phyloP scores from a whole-genome alignment of 2,329 filamentous ascomycete species.

The Colletotrichum shisoi region DNA sequence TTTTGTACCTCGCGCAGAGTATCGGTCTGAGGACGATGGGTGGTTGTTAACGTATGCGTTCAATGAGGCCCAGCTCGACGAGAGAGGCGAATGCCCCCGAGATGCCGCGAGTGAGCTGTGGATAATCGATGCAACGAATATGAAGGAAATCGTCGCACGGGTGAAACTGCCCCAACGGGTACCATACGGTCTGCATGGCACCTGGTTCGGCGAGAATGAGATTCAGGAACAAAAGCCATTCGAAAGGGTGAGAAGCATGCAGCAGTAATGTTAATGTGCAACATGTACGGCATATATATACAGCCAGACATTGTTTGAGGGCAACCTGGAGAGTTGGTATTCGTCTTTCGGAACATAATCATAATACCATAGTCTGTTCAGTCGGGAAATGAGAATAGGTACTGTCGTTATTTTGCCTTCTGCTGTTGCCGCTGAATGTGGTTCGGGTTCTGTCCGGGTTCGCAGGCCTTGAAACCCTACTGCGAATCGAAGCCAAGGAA shows the following conservation, averaged over 20 bases:
- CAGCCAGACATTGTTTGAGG: no score
- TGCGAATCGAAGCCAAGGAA: no score
- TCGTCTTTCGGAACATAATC: no score
- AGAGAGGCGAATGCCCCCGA: slow-evolving; percentile 54
- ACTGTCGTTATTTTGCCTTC: no score
- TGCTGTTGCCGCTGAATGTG: no score
- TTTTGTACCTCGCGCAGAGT: slow-evolving; percentile 62
- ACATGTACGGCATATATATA: not conserved
- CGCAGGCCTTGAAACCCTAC: no score
- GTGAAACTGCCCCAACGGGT: slow-evolving; percentile 71
- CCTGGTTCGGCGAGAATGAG: slow-evolving; percentile 65
- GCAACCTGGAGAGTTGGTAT: not conserved
- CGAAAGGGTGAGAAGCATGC: slow-evolving; percentile 7
- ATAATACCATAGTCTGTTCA: slow-evolving; percentile 26
- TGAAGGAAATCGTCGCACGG: slow-evolving; percentile 67
- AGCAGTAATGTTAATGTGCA: not conserved
- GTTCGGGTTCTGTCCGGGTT: no score
- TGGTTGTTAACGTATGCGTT: slow-evolving; percentile 75
- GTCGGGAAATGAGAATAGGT: not conserved
- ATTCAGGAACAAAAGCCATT: slow-evolving; percentile 57
- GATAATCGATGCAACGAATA: slow-evolving; percentile 70
- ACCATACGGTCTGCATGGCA: slow-evolving; percentile 73
- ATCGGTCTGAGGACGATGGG: slow-evolving; percentile 67
- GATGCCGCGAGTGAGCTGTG: slow-evolving; percentile 68
- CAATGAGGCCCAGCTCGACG: slow-evolving; percentile 70